These are phyloP conservation scores for Penicillium roqueforti DNA, from an alignment of 495 filamentous ascomycete species.

Conservation along the genomic window DNA sequence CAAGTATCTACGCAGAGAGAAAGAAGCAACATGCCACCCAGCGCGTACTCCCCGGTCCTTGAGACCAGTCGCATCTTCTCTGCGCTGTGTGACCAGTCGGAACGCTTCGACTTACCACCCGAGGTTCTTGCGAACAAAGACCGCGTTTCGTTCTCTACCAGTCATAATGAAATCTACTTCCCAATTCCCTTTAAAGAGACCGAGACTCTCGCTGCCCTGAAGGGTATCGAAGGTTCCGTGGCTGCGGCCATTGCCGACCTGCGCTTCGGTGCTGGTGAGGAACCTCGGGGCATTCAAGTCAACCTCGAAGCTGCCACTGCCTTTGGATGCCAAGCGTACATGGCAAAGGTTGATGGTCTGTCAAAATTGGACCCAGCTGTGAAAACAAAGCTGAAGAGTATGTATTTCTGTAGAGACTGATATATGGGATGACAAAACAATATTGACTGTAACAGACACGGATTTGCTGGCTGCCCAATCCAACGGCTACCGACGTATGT, in stretches of 20 bases:
- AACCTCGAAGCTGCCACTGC: slow-evolving; percentile 60
- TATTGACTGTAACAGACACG: slow-evolving; percentile 51
- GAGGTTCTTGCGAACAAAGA: slow-evolving; percentile 34
- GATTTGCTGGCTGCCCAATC: slow-evolving; percentile 68
- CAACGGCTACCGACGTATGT: slow-evolving; percentile 66
- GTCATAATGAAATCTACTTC: slow-evolving; percentile 45
- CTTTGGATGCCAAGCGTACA: slow-evolving; percentile 68
- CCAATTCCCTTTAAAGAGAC: slow-evolving; percentile 70
- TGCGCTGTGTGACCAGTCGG: slow-evolving; percentile 37
- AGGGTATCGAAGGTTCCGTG: slow-evolving; percentile 65
- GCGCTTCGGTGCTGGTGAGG: slow-evolving; percentile 35
- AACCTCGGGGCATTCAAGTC: slow-evolving; percentile 49
- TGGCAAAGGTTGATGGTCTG: slow-evolving; percentile 66
- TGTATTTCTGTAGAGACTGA: slow-evolving; percentile 10
- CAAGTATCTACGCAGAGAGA: not conserved
- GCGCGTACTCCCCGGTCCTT: slow-evolving; percentile 36
- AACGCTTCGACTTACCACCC: slow-evolving; percentile 34
- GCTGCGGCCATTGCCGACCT: slow-evolving; percentile 61
- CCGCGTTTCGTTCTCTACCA: slow-evolving; percentile 39
- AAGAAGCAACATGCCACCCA: slow-evolving; percentile 12
- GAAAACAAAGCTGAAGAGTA: slow-evolving; percentile 60
- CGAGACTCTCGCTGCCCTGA: slow-evolving; percentile 62
- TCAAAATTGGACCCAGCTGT: slow-evolving; percentile 58
- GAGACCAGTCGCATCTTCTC: slow-evolving; percentile 44
- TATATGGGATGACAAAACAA: not conserved